Conservation (phyloP, 164 flowering plant genomes). For the Santalum album region DNA sequence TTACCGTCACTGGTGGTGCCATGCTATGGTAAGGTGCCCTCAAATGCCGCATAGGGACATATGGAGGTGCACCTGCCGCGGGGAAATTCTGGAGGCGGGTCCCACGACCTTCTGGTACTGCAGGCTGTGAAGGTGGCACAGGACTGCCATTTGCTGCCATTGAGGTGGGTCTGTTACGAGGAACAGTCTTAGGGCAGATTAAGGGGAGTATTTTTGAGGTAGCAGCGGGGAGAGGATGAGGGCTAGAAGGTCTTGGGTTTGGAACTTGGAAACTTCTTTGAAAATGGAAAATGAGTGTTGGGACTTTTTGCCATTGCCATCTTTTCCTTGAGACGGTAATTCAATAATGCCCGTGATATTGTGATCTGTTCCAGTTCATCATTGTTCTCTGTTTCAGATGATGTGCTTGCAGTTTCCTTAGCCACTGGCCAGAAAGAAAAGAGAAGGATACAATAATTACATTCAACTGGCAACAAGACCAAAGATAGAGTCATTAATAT, state of each 20-base stretch:
- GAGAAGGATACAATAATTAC: too few species aligned
- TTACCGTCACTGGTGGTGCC: conserved; percentile 83
- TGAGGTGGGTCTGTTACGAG: conserved; percentile 26
- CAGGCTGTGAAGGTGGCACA: conserved; percentile 8
- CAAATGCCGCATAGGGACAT: conserved; percentile 54
- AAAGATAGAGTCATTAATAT: too few species aligned
- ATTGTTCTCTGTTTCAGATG: conserved; percentile 57
- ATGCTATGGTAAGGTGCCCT: conserved; percentile 45
- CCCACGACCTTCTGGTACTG: conserved; percentile 26
- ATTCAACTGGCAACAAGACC: too few species aligned
- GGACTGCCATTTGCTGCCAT: conserved; percentile 7
- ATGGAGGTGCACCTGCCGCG: conserved; percentile 59
- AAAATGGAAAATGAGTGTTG: conserved; percentile 35
- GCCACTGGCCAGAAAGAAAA: conserved; percentile 49
- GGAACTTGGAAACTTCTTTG: conserved; percentile 44
- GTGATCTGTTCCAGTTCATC: conserved; percentile 90
- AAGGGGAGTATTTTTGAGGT: conserved; percentile 83
- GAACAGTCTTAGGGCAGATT: conserved; percentile 47
- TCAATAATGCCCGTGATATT: conserved; percentile 76
- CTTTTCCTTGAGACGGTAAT: conserved; percentile 66
- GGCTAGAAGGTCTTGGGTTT: conserved; percentile 36
- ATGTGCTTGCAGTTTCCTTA: conserved; percentile 51
- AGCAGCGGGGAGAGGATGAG: conserved; percentile 49
- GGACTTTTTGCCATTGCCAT: conserved; percentile 36
- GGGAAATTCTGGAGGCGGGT: conserved; percentile 45